Evolutionary conservation across 2,329 filamentous ascomycete genomes (phyloP), one percentile per base, ranked within the genome.

Genomic region (Chrysoporthe deuterocubensis): DNA sequence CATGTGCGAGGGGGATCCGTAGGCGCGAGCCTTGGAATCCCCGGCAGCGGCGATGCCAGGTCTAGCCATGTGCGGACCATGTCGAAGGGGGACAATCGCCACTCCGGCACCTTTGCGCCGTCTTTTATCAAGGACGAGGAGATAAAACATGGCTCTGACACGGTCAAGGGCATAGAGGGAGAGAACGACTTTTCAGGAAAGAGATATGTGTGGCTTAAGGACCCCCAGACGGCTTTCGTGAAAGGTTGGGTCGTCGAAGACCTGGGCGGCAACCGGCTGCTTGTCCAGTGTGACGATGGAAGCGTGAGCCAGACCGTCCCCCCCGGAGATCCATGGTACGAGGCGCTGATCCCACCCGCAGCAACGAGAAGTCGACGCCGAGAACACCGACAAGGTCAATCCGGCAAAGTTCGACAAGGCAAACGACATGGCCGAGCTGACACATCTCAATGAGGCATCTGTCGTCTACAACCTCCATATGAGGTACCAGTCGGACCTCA

Each of bases 391-490:
- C 84, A 98, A 97, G 81, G 96, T 99, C 83, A 99, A 99, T 80
- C 96, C 96, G 59, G 95, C 95, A 75, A 99, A 99, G 78, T 99
- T 99, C 81, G 96, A 99, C 86, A 99, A 97, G 81, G 95, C 95
- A 71, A 94, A 96, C 81, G 96, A 99, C 79, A 99, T 99, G 96
- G 96, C 96, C 34, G 96, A 99, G 79, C 86, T 99, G 76, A 99
- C 96, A 6, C 96, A 99, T 79, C 84, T 99, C 71, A 99, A 99
- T 80, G 96, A 99, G 81, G 92, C 95, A 32, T 98, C 96, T 0
- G 96, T 99, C 63, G 94, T 99, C 63, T 94, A 99, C 81, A 99
- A 99, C 77, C 86, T 99, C 67, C 92, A 97, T 73, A 95, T 93
- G 84, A 87, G 96, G 80, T 99, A 99, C 78, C 93, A 97, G 78